Evolutionary conservation across 768 basidiomycete genomes (phyloP), one percentile per base, ranked within the genome.

Genomic region (Mycena haematopus): DNA sequence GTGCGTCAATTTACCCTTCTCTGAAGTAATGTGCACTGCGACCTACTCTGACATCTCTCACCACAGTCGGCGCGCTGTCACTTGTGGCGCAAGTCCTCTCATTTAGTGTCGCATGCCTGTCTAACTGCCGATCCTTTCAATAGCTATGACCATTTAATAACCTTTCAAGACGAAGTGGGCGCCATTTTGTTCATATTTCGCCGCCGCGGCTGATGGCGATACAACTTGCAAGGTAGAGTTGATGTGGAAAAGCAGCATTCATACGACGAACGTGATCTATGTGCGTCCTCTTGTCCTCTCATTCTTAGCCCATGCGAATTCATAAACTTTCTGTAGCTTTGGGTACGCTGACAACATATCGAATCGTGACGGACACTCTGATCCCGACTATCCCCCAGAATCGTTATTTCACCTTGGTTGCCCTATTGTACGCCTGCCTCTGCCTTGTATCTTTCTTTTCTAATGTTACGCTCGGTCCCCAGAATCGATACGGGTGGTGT

Each of bases 131-230:
- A 56, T 33, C n/a, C 21, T 22, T 31, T 25, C 3, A 11, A 29
- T n/a, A 65, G 65, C 29, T 65, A 58, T 25, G 65, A 65, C 52
- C 65, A 65, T 35, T n/a, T 62, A 17, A 57, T 62, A 31, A 62
- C 60, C 21, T 49, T 65, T 2, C 24, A 46, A 25, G 56, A 65
- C 22, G 65, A 65, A 27, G 60, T 62, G 44, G 6, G 54, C 21
- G 42, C 19, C 31, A 9, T 42, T 42, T n/a, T 10, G 7, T 21
- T 10, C 9, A 10, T 31, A 2, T 8, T 19, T 31, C 4, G 6
- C 9, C 6, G 29, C 9, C 19, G 3, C 3, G 17, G 9, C 7
- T 36, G 14, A 29, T 21, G 38, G 27, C 44, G 14, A 62, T 56
- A 36, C 8, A 6, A 19, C 25, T 13, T 56, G 24, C 6, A 62